Evolutionary conservation across 2,329 filamentous ascomycete genomes (phyloP).

Genomic region (Colletotrichum lindemuthianum): DNA sequence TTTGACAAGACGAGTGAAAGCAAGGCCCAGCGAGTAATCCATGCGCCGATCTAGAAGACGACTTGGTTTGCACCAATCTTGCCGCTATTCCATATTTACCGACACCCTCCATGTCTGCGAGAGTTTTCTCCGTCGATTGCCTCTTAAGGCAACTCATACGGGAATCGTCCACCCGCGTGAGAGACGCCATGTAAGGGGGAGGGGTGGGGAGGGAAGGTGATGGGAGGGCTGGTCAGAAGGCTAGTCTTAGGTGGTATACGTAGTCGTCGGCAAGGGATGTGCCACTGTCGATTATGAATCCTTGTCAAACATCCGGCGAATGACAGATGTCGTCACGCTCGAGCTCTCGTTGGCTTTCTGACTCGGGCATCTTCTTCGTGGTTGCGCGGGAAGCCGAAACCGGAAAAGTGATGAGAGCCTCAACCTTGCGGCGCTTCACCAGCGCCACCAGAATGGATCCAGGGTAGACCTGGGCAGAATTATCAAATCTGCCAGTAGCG

Average conservation of each 20-base stretch:
- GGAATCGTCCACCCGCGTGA: neutral
- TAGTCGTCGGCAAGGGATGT: neutral
- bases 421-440: constrained; percentile 12
- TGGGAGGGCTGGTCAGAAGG: neutral
- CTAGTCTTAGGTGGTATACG: neutral
- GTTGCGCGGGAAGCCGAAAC: constrained; percentile 5
- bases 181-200: no score
- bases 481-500: constrained; percentile 3
- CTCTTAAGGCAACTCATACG: constrained; percentile 17
- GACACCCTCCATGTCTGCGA: constrained; percentile 6
- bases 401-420: constrained; percentile 23
- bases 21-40: constrained; percentile 1
- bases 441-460: neutral
- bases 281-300: constrained; percentile 6
- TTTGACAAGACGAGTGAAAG: neutral
- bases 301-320: constrained; percentile 15
- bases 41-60: constrained; percentile 24
- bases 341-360: constrained; percentile 15
- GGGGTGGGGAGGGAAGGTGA: no score
- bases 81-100: constrained; percentile 9
- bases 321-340: constrained; percentile 25
- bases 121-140: constrained; percentile 29
- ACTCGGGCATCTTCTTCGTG: constrained; percentile 8
- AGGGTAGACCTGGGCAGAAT: constrained; percentile 8
- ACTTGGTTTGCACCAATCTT: constrained; percentile 21